Evolutionary conservation across 2,329 filamentous ascomycete genomes (phyloP).

Genomic region (Aphanocladium album): DNA sequence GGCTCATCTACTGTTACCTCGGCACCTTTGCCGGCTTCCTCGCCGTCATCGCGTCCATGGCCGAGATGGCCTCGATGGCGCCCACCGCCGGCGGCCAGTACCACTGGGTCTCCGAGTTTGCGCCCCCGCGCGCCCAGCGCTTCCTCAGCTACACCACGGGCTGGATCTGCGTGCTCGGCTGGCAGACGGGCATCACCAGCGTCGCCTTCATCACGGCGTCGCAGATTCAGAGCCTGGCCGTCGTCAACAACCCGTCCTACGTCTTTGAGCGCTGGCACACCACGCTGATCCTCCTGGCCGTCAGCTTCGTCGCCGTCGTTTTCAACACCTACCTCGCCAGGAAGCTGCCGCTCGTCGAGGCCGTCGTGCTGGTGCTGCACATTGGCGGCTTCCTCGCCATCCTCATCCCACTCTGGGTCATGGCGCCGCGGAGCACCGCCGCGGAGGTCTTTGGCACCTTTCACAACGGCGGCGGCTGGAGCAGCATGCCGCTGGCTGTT

Average conservation of each 20-base stretch:
- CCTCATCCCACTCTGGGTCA: background rate
- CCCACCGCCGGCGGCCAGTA: background rate
- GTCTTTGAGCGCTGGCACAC: background rate
- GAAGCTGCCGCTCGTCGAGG: background rate
- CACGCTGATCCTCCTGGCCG: background rate
- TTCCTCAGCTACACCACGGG: background rate
- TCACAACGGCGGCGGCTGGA: background rate
- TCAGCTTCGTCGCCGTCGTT: background rate
- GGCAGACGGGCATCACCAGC: background rate
- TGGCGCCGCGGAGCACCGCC: background rate
- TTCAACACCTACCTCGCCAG: background rate
- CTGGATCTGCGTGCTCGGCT: background rate
- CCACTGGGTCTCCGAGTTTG: background rate
- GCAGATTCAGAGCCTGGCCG: background rate
- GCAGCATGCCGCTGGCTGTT: background rate
- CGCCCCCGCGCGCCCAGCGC: background rate
- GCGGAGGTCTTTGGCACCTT: background rate
- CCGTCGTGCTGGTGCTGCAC: background rate
- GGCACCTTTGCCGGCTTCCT: background rate
- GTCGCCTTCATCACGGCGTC: background rate
- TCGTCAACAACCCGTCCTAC: background rate
- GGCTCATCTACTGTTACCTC: background rate
- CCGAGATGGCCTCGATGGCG: background rate
- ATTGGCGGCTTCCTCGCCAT: background rate
- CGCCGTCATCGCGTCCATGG: background rate